These are phyloP conservation scores for Verbena officinalis DNA, from an alignment of 257 asterid genomes.

Conservation along the genomic window DNA sequence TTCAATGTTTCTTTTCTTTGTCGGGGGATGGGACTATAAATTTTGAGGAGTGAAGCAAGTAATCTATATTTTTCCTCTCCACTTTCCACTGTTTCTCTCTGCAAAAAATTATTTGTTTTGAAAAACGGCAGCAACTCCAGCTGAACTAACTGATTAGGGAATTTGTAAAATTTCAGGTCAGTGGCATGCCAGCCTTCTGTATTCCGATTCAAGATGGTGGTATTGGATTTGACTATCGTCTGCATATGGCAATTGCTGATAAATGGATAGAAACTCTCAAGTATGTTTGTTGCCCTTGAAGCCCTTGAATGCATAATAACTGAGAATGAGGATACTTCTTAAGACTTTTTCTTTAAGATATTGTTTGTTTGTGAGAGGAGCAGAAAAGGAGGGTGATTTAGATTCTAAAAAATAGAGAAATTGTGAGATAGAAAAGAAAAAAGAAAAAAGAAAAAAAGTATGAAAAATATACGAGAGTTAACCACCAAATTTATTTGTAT, in stretches of 20 bases:
- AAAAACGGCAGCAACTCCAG: constrained; percentile 16
- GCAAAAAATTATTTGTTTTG: constrained; percentile 12
- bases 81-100: neutral
- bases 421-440: neutral
- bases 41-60: constrained; percentile 12
- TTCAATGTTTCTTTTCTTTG: neutral
- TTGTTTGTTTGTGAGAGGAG: constrained; percentile 15
- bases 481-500: neutral
- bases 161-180: constrained; percentile 64
- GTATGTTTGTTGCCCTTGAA: constrained; percentile 56
- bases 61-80: neutral
- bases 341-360: neutral
- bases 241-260: constrained; percentile 99
- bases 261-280: constrained; percentile 94
- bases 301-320: constrained; percentile 27
- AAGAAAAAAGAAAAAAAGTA: neutral
- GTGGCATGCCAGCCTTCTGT: constrained; percentile 98
- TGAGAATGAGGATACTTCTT: constrained; percentile 7
- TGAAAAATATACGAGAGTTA: neutral
- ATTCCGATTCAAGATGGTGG: constrained; percentile 95
- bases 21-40: neutral
- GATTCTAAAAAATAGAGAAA: constrained; percentile 21
- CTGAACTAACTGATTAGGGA: constrained; percentile 23
- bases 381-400: constrained; percentile 5
- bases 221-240: constrained; percentile 94